These are phyloP conservation scores for Fagus sylvatica DNA, from an alignment of 306 rosid genomes.

Conservation along the genomic window DNA sequence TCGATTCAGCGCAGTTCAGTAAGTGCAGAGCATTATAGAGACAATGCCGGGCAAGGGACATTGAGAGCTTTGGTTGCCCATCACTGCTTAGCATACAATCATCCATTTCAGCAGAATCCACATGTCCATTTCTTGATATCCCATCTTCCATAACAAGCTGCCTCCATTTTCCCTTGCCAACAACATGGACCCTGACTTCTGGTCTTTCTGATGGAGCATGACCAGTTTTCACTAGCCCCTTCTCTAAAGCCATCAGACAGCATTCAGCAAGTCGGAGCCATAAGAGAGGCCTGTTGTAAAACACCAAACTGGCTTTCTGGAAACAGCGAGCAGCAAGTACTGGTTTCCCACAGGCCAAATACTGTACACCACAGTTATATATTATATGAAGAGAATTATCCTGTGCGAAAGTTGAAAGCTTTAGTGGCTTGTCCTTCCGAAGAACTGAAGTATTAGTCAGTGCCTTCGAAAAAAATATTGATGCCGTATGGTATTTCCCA, in stretches of 20 bases:
- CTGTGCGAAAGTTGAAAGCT: conserved; percentile 70
- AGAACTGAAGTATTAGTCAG: conserved; percentile 67
- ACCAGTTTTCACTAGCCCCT: conserved; percentile 58
- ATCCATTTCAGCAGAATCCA: conserved; percentile 41
- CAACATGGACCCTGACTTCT: conserved; percentile 67
- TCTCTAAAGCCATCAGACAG: conserved; percentile 93
- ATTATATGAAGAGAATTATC: conserved; percentile 79
- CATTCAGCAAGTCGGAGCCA: conserved; percentile 98
- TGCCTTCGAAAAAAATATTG: conserved; percentile 87
- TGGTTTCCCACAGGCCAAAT: conserved; percentile 91
- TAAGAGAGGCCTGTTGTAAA: conserved; percentile 80
- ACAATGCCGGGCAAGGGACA: conserved; percentile 82
- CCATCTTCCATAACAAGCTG: conserved; percentile 76
- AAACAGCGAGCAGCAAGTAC: conserved; percentile 88
- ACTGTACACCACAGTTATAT: conserved; percentile 90
- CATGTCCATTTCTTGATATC: conserved; percentile 48
- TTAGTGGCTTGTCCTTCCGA: conserved; percentile 73
- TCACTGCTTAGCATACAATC: conserved; percentile 50
- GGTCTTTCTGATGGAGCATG: conserved; percentile 46
- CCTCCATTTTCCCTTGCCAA: conserved; percentile 96
- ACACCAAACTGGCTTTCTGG: conserved; percentile 82
- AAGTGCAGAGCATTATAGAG: conserved; percentile 72
- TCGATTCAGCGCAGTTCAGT: conserved; percentile 50
- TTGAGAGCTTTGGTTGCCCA: conserved; percentile 67
- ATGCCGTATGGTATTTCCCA: conserved; percentile 86